A percentile compares a stretch with the other conserved stretches of the same genome.
Evolutionary conservation across 2,329 filamentous ascomycete species (phyloP).

Genomic region (Xylariales sp.): DNA sequence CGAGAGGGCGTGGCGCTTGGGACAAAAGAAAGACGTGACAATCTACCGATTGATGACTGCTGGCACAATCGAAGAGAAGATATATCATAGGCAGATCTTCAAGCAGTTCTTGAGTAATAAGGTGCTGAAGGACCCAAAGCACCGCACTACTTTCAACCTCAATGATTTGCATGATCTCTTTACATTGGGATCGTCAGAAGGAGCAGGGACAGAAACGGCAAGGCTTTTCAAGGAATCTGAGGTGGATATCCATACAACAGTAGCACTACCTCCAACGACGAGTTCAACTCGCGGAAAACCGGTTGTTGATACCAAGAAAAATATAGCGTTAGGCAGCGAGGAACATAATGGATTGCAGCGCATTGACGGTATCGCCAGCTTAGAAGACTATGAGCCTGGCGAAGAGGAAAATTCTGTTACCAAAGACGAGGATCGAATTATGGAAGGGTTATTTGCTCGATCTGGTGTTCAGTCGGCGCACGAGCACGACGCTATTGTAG

Average conservation of each 20-base stretch:
- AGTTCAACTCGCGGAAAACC: slow-evolving; percentile 31
- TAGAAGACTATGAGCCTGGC: slow-evolving; percentile 55
- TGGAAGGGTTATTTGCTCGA: slow-evolving; percentile 88
- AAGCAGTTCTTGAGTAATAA: slow-evolving; percentile 99
- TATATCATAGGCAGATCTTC: slow-evolving; percentile 98
- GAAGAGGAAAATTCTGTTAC: slow-evolving; percentile 60
- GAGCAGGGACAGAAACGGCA: slow-evolving; percentile 82
- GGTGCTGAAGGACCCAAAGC: slow-evolving; percentile 92
- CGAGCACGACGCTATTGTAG: slow-evolving; percentile 92
- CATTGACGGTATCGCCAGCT: slow-evolving; percentile 50
- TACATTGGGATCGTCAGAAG: slow-evolving; percentile 75
- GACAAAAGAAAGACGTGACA: slow-evolving; percentile 93
- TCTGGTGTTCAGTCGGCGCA: slow-evolving; percentile 90
- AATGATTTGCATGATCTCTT: slow-evolving; percentile 94
- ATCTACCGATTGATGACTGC: slow-evolving; percentile 99
- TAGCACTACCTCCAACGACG: slow-evolving; percentile 15
- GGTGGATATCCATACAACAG: slow-evolving; percentile 67
- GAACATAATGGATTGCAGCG: slow-evolving; percentile 49
- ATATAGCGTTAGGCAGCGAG: slow-evolving; percentile 39
- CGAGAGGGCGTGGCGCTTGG: slow-evolving; percentile 93
- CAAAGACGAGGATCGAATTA: slow-evolving; percentile 78
- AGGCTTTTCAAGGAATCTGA: slow-evolving; percentile 90
- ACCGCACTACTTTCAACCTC: slow-evolving; percentile 89
- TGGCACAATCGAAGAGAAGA: slow-evolving; percentile 98
- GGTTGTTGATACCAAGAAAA: slow-evolving; percentile 29